Conservation (phyloP, 2,329 filamentous ascomycete species). For the Curvularia hawaiiensis region DNA sequence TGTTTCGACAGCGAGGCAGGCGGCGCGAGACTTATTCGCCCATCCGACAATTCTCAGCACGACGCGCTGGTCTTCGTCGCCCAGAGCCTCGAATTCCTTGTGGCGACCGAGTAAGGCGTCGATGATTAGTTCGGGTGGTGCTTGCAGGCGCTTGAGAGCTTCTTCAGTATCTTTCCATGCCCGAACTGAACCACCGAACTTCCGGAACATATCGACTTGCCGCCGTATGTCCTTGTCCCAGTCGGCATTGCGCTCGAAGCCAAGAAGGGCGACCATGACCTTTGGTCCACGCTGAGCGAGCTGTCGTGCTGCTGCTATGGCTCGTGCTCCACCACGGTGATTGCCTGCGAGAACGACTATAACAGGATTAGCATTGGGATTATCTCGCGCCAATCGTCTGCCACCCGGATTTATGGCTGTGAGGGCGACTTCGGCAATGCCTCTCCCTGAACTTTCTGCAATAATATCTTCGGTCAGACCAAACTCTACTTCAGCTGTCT, state of each 20-base stretch:
- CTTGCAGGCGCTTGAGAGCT: constrained; percentile 60
- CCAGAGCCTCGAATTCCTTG: constrained; percentile 85
- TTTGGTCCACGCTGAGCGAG: constrained; percentile 82
- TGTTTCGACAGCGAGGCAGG: constrained; percentile 85
- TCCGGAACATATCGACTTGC: constrained; percentile 83
- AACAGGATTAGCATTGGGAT: constrained; percentile 58
- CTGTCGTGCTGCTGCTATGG: constrained; percentile 84
- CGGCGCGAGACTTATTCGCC: constrained; percentile 85
- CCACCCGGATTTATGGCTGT: constrained; percentile 65
- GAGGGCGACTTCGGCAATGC: constrained; percentile 83
- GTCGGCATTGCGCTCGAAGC: constrained; percentile 81
- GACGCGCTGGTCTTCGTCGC: constrained; percentile 79
- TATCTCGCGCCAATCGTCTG: constrained; percentile 58
- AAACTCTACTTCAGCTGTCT: constrained; percentile 84
- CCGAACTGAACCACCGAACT: constrained; percentile 76
- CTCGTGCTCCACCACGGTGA: constrained; percentile 84
- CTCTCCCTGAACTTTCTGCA: constrained; percentile 86
- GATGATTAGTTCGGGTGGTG: constrained; percentile 78
- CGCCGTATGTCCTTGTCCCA: constrained; percentile 79
- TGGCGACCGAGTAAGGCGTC: constrained; percentile 89
- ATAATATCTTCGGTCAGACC: constrained; percentile 89
- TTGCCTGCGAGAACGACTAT: constrained; percentile 91
- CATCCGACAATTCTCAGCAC: constrained; percentile 91
- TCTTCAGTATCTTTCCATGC: constrained; percentile 64
- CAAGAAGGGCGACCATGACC: constrained; percentile 82